Evolutionary conservation across 768 basidiomycete species (phyloP), one percentile per base, ranked within the genome.

Genomic region (Leccinum pellstonianum): DNA sequence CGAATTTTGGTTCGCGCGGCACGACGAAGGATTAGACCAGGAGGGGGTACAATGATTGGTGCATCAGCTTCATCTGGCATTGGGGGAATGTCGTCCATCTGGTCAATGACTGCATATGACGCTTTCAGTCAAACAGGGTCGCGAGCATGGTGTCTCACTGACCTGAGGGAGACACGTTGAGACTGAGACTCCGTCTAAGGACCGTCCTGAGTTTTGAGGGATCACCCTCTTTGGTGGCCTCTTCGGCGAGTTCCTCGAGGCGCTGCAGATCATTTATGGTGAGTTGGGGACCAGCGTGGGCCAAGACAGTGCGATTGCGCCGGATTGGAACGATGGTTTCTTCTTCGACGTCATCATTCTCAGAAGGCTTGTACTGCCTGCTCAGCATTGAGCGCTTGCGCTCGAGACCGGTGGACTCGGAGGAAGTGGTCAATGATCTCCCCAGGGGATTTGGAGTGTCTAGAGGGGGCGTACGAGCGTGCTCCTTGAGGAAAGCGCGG

Each of bases 1-100:
- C 96, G 88, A 66, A 98, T 97, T 78, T 94, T 95, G 1, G 97
- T 99, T 14, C 96, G 86, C 4, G 94, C 94, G 10, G 94, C 85
- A 38, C 97, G 89, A 21, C 94, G 90, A 12, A 99, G 81, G 65
- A 95, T 93, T 72, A 87, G 90, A 7, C 91, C 91, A 1, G 93
- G 93, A 25, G 87, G 89, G 49, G 93, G 90, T 19, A 76, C 64
- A 61, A 97, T 91, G 68, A 97, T 91, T 23, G 95, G 95, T n/a
- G 84, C 83, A 73, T 97, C 93, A 5, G 86, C 86, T 65, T 93
- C 93, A 61, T 94, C 93, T 9, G 79, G 83, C 70, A 85, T 79
- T 61, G 86, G 85, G 7, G 83, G 77, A 63, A 87, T 81, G 63
- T 85, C 80, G 67, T 90, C 88, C 79, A 87, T 84, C 68, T 82